Evolutionary conservation across 192 early-diverging fungal species (phyloP).

Genomic region (Phlyctochytrium arcticum): DNA sequence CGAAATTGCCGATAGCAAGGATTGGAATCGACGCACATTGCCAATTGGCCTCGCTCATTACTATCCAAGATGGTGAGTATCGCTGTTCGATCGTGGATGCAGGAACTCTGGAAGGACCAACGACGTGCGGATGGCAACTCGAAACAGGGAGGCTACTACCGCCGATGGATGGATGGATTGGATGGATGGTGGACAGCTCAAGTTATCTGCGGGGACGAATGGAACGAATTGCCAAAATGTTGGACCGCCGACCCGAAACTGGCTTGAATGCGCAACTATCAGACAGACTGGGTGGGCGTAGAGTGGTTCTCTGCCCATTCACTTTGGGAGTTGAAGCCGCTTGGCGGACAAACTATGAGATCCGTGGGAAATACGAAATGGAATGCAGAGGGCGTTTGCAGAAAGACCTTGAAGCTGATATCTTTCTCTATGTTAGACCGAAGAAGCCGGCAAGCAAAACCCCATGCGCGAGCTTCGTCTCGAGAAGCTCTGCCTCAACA

Average conservation of each 20-base stretch:
- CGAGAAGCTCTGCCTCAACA: slow-evolving; percentile 99
- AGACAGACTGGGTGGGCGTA: too few species aligned
- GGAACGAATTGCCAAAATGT: background rate
- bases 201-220: background rate
- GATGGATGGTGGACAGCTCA: background rate
- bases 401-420: background rate
- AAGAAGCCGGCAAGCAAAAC: slow-evolving; percentile 77
- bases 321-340: background rate
- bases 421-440: slow-evolving; percentile 31
- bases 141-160: background rate
- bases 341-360: background rate
- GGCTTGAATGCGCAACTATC: too few species aligned
- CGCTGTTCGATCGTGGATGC: background rate
- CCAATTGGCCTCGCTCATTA: slow-evolving; percentile 6
- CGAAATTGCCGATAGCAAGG: too few species aligned
- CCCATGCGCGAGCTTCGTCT: slow-evolving; percentile 94
- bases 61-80: background rate
- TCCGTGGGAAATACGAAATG: background rate
- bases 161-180: slow-evolving; percentile 13
- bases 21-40: background rate
- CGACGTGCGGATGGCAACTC: background rate
- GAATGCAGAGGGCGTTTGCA: background rate
- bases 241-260: background rate
- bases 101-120: background rate
- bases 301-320: too few species aligned